A percentile compares a stretch with the other conserved stretches of the same genome.
Conservation (phyloP, 805 yeast species). For the Lipomyces chichibuensis region DNA sequence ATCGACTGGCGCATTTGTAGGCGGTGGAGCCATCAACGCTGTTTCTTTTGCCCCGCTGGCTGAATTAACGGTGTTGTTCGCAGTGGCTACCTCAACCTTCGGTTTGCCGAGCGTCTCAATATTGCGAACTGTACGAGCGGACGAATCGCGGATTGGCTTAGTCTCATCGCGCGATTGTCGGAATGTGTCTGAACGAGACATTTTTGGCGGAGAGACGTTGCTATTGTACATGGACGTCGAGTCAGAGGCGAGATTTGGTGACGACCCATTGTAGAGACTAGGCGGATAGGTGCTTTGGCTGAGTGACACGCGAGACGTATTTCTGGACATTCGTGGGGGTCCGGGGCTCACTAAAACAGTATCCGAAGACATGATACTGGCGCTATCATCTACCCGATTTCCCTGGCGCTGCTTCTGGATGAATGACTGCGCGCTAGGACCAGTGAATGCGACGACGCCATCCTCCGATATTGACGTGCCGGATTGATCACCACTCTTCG, state of each 20-base stretch:
- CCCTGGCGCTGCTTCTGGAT: constrained; percentile 22
- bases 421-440: constrained; percentile 17
- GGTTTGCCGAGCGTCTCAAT: constrained; percentile 29
- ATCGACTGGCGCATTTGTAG: constrained; percentile 15
- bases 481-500: constrained; percentile 9
- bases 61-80: constrained; percentile 27
- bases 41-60: constrained; percentile 31
- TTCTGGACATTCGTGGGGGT: constrained; percentile 6
- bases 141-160: constrained; percentile 3
- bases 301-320: constrained; percentile 14
- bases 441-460: constrained; percentile 30
- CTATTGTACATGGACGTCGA: constrained; percentile 5
- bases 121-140: constrained; percentile 18
- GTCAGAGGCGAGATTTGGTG: constrained; percentile 15
- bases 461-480: constrained; percentile 13
- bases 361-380: constrained; percentile 23
- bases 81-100: not conserved
- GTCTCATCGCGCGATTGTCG: constrained; percentile 11
- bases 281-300: not conserved
- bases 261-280: constrained; percentile 9
- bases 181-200: constrained; percentile 4
- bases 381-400: constrained; percentile 11
- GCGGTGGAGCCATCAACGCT: constrained; percentile 31
- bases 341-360: constrained; percentile 6
- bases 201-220: not conserved